A percentile compares a stretch with the other conserved stretches of the same genome.
These are phyloP conservation scores for Hemisphaericaspora xylofermentans DNA, from an alignment of 1,139 yeast genomes.

Conservation along the genomic window DNA sequence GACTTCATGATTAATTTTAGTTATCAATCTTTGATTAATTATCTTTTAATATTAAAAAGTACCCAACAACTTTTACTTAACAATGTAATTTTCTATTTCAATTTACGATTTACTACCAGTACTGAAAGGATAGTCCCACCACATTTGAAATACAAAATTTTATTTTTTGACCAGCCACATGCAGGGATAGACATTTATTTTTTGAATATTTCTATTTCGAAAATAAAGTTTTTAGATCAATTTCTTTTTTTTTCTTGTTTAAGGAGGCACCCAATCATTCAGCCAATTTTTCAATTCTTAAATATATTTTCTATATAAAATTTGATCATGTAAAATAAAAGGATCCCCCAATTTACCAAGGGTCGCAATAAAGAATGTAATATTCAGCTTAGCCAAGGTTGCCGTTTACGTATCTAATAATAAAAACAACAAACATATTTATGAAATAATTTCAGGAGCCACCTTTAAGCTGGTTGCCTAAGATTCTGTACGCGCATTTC, in stretches of 20 bases:
- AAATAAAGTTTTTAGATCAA: background rate
- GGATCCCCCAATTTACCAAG: too few species aligned
- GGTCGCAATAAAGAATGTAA: too few species aligned
- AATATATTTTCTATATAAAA: too few species aligned
- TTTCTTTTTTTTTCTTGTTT: background rate
- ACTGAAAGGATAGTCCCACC: background rate
- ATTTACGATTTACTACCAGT: too few species aligned
- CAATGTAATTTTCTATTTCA: too few species aligned
- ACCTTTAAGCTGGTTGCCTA: too few species aligned
- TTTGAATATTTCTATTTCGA: background rate
- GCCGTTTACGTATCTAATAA: too few species aligned
- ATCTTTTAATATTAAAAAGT: background rate
- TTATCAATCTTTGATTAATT: background rate
- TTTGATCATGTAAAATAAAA: background rate
- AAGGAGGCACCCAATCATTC: background rate
- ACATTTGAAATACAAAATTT: background rate
- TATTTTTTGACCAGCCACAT: background rate
- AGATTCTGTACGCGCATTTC: too few species aligned
- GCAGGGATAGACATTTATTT: background rate
- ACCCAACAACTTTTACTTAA: conserved; percentile 1
- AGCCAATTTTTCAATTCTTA: background rate
- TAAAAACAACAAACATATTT: too few species aligned
- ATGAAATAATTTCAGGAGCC: too few species aligned
- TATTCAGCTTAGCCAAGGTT: too few species aligned
- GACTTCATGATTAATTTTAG: background rate